phyloP scores from a whole-genome alignment of 345 rosid species.

The Erodium maritimum region DNA sequence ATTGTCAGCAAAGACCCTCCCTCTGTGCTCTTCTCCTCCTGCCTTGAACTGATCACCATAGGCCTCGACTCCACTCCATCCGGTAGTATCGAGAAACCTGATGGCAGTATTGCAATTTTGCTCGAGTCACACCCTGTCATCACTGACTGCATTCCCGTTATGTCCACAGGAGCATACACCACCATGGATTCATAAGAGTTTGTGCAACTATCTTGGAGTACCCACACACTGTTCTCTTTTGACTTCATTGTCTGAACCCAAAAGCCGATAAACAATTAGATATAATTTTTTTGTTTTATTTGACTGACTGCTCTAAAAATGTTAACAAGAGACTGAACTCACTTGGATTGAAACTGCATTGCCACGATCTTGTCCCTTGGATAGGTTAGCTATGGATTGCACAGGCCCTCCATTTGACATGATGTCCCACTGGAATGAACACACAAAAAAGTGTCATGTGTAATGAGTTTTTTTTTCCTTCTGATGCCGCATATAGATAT shows the following conservation, averaged over 20 bases:
- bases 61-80: constrained; percentile 87
- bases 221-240: constrained; percentile 61
- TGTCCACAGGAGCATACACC: constrained; percentile 76
- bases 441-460: not conserved
- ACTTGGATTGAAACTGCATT: constrained; percentile 83
- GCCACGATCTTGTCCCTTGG: constrained; percentile 93
- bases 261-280: not conserved
- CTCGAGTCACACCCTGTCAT: constrained; percentile 92
- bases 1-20: constrained; percentile 82
- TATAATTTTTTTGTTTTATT: not conserved
- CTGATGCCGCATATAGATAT: too few species aligned
- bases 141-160: constrained; percentile 62
- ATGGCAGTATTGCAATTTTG: constrained; percentile 69
- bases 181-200: constrained; percentile 79
- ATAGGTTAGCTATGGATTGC: constrained; percentile 61
- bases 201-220: constrained; percentile 78
- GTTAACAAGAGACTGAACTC: constrained; percentile 2
- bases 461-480: too few species aligned
- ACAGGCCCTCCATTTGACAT: constrained; percentile 58
- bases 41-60: constrained; percentile 68
- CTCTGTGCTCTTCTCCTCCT: constrained; percentile 65
- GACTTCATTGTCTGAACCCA: constrained; percentile 57
- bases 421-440: constrained; percentile 70
- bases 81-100: constrained; percentile 86
- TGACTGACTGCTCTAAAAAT: not conserved